Conservation (phyloP, 345 rosid species). For the Linum trigynum region DNA sequence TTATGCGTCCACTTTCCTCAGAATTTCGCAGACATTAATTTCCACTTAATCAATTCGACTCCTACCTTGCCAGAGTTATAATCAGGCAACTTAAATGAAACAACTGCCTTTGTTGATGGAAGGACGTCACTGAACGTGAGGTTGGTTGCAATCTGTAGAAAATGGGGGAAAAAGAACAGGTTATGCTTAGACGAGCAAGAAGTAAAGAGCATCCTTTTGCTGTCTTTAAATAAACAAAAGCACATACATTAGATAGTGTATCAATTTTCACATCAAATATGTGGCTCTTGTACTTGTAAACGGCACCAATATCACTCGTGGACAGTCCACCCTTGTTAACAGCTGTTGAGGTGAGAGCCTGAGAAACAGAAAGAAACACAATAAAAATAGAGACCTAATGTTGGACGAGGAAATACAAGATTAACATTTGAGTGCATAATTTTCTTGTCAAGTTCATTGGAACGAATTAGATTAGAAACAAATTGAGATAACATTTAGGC, state of each 20-base stretch:
- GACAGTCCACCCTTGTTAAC: constrained; percentile 70
- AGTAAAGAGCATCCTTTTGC: neutral
- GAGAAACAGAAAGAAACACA: constrained; percentile 10
- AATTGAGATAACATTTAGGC: neutral
- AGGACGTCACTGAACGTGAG: constrained; percentile 58
- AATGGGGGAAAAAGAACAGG: constrained; percentile 1
- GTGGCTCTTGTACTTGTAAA: constrained; percentile 67
- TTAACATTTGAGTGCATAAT: neutral
- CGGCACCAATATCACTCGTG: constrained; percentile 58
- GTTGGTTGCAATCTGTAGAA: constrained; percentile 56
- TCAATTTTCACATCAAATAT: constrained; percentile 68
- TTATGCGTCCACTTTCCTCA: no score
- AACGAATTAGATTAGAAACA: neutral
- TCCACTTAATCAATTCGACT: neutral
- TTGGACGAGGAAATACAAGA: neutral
- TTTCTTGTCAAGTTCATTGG: neutral
- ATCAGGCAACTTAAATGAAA: constrained; percentile 74
- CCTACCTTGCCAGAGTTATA: constrained; percentile 69
- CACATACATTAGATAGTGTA: constrained; percentile 70
- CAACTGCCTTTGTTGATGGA: constrained; percentile 75
- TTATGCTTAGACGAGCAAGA: neutral
- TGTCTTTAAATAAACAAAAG: no score
- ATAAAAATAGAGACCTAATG: neutral
- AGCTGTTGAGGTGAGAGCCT: constrained; percentile 80
- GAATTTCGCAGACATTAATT: no score